Percentiles rank a stretch among this genome's conserved stretches.
phyloP scores from a whole-genome alignment of 1,284 basidiomycete genomes.

The Bondarzewia mesenterica region DNA sequence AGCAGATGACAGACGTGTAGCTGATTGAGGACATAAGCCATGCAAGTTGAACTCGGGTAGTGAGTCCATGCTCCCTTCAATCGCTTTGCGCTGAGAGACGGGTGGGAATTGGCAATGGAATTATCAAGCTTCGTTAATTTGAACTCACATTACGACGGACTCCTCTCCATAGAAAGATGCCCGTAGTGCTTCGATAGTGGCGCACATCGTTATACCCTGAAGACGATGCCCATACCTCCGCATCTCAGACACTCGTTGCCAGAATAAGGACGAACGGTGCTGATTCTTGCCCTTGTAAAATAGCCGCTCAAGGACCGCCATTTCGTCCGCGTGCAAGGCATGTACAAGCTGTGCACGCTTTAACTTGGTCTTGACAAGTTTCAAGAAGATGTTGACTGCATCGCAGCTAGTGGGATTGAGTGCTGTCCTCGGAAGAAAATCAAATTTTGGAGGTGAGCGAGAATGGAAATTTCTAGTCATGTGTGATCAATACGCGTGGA shows the following conservation, averaged over 20 bases:
- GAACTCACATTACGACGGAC: conserved; percentile 34
- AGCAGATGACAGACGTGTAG: conserved; percentile 28
- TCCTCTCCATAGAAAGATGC: conserved; percentile 48
- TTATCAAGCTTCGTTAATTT: background rate
- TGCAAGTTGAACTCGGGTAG: conserved; percentile 31
- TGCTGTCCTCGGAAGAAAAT: conserved; percentile 24
- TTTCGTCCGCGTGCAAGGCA: conserved; percentile 41
- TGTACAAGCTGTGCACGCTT: conserved; percentile 42
- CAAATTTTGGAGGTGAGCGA: conserved; percentile 10
- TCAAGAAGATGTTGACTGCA: conserved; percentile 46
- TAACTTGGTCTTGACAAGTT: conserved; percentile 45
- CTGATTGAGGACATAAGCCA: conserved; percentile 28
- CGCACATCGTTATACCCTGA: conserved; percentile 31
- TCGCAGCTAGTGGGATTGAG: conserved; percentile 30
- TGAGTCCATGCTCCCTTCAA: conserved; percentile 56
- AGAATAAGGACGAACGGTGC: conserved; percentile 64
- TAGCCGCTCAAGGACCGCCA: conserved; percentile 53
- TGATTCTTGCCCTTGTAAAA: conserved; percentile 79
- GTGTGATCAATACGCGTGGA: too few species aligned
- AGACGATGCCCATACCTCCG: conserved; percentile 48
- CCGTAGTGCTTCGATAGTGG: conserved; percentile 39
- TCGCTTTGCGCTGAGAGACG: conserved; percentile 31
- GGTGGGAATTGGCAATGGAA: background rate
- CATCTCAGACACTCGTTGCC: conserved; percentile 56
- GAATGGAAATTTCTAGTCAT: background rate